Base-by-base conservation (phyloP, 2,329 filamentous ascomycete genomes). In the Cercospora sp. region DNA sequence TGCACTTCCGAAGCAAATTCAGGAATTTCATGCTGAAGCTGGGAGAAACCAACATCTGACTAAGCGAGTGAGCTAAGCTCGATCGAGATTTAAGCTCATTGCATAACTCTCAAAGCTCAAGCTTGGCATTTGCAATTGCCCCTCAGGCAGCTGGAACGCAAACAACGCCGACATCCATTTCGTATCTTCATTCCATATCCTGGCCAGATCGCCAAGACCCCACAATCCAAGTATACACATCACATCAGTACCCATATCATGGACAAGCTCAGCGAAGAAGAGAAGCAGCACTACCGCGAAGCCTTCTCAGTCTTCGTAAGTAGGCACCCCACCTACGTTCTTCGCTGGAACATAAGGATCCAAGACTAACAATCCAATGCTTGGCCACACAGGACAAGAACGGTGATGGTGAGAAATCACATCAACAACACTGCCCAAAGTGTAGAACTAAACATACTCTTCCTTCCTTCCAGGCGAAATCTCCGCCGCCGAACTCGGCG, bases 401-500 rank as follows among this genome's bases (percentile, higher is more conserved):
- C 31, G 69, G 69, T 36, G 69, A 70, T 64, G 69, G 69, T 70
- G 51, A 33, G 62, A 5, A 5, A 60, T 18, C 42, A 61, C 26
- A 20, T 6, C 57, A 20, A 20, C 13, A 26, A 26, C 23, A 26
- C 2, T 26, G 23, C 23, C 23, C 7, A 9, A 18, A 26, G 9
- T 10, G 9, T 2, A 57, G 26, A 26, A 33, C 62, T 60, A 42
- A 39, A 1, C 30, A 23, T 5, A 5, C 30, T 30, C 58, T 51
- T 36, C 57, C 45, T n/a, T 23, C n/a, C 23, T 4, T 28, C 33
- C 36, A 70, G 69, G 69, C 62, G 69, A 69, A 55, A 70, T 70
- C 58, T 69, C 69, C 28, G 67, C 69, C 12, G 67, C 64, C 30
- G 69, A 70, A 42, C 67, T 70, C 10, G 69, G 69, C 59, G 65